These are phyloP conservation scores for Esteya vermicola DNA, from an alignment of 2,329 filamentous ascomycete species.

Conservation along the genomic window DNA sequence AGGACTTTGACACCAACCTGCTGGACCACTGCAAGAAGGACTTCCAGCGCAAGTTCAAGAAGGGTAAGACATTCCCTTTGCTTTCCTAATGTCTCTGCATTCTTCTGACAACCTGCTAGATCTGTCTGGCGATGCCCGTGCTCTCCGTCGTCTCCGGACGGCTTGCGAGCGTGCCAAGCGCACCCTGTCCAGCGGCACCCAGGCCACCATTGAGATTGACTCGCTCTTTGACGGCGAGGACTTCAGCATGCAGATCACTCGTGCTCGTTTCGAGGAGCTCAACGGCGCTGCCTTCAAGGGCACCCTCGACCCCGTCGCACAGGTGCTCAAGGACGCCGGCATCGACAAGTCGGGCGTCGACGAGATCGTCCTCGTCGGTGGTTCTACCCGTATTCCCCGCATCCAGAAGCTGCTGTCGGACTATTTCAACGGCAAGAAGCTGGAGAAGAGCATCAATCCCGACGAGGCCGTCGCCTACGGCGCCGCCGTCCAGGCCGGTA, in stretches of 20 bases:
- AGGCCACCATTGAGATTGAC: slow-evolving; percentile 97
- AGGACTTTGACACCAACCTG: slow-evolving; percentile 93
- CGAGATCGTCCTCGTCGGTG: slow-evolving; percentile 98
- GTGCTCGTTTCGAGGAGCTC: slow-evolving; percentile 96
- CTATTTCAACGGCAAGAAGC: slow-evolving; percentile 99
- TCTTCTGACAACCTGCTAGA: slow-evolving; percentile 23
- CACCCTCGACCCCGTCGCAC: slow-evolving; percentile 87
- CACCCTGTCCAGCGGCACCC: slow-evolving; percentile 91
- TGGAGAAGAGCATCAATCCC: slow-evolving; percentile 98
- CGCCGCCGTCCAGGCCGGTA: slow-evolving; percentile 96
- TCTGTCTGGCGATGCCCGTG: slow-evolving; percentile 71
- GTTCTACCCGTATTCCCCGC: slow-evolving; percentile 94
- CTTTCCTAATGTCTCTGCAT: not conserved
- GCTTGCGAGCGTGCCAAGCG: slow-evolving; percentile 99
- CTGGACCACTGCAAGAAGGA: slow-evolving; percentile 96
- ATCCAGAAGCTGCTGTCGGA: slow-evolving; percentile 99
- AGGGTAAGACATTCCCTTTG: slow-evolving; percentile 1
- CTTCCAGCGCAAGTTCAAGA: slow-evolving; percentile 23
- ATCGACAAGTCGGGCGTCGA: slow-evolving; percentile 87
- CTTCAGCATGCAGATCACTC: slow-evolving; percentile 93
- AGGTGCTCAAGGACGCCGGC: slow-evolving; percentile 85
- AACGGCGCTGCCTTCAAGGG: slow-evolving; percentile 92
- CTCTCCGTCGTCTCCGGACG: slow-evolving; percentile 88
- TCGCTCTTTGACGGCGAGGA: slow-evolving; percentile 97
- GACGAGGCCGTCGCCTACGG: slow-evolving; percentile 98